A percentile compares a stretch with the other conserved stretches of the same genome.
These are phyloP conservation scores for Cladochytrium replicatum DNA, from an alignment of 192 early-diverging fungal genomes.

Conservation along the genomic window DNA sequence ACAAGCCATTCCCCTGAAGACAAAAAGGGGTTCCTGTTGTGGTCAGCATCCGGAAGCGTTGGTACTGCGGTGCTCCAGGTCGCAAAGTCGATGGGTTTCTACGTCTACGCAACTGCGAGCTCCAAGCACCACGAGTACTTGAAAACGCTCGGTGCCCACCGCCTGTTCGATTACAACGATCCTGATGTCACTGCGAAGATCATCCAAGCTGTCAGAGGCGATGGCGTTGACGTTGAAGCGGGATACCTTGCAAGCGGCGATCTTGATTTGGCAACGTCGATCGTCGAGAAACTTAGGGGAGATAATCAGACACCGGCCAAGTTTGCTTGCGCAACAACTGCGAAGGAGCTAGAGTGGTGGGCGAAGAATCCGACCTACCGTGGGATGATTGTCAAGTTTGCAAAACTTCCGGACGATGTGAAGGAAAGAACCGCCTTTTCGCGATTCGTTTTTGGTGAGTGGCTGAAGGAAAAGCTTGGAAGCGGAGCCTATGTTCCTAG, in stretches of 20 bases:
- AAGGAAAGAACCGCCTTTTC: background rate
- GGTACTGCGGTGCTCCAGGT: conserved; percentile 6
- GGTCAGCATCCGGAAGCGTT: conserved; percentile 7
- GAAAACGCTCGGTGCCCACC: conserved; percentile 2
- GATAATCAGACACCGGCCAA: background rate
- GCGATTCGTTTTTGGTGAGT: too few relatives aligned
- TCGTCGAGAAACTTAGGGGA: background rate
- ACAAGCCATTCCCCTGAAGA: background rate
- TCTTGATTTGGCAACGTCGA: background rate
- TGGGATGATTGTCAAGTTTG: conserved; percentile 7
- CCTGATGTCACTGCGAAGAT: background rate
- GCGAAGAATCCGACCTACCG: conserved; percentile 2
- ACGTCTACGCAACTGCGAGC: conserved; percentile 10
- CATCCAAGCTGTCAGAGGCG: conserved; percentile 1
- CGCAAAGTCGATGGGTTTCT: conserved; percentile 1
- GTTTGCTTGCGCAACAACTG: conserved; percentile 5
- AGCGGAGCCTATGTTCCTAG: too few relatives aligned
- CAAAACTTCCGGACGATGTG: background rate
- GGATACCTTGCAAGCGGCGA: conserved; percentile 9
- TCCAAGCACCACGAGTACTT: conserved; percentile 3
- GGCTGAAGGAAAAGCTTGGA: too few relatives aligned
- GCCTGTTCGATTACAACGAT: conserved; percentile 12
- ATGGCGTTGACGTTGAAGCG: conserved; percentile 1
- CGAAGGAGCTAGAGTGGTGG: conserved; percentile 5
- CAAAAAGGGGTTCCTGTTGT: conserved; percentile 5